Percentiles rank a stretch among this genome's conserved stretches.
Evolutionary conservation across 495 filamentous ascomycete genomes (phyloP).

Genomic region (Astrothelium subdiscretum): DNA sequence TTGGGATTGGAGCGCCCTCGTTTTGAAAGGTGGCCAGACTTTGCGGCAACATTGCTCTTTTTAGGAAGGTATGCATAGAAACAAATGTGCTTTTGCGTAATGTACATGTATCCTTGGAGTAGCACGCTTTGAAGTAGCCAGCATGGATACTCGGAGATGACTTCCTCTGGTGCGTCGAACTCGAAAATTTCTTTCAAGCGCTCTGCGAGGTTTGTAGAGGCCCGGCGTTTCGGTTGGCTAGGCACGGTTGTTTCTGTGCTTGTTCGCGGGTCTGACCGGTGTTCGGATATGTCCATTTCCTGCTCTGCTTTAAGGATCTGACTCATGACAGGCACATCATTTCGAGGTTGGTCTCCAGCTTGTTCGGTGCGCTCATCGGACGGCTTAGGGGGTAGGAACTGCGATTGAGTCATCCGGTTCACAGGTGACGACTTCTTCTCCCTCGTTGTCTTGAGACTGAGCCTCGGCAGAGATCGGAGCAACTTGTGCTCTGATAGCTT

Average conservation of each 20-base stretch:
- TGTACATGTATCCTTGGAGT: conserved; percentile 92
- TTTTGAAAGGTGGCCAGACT: conserved; percentile 83
- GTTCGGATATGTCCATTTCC: conserved; percentile 38
- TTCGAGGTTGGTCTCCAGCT: conserved; percentile 17
- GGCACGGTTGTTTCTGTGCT: conserved; percentile 26
- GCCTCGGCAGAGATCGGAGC: conserved; percentile 45
- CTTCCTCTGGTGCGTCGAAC: conserved; percentile 71
- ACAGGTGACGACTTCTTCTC: conserved; percentile 15
- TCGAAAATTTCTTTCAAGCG: conserved; percentile 81
- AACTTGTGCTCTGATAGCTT: conserved; percentile 51
- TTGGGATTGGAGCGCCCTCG: conserved; percentile 80
- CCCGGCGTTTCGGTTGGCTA: conserved; percentile 29
- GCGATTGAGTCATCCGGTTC: conserved; percentile 26
- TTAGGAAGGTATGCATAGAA: conserved; percentile 95
- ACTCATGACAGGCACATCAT: conserved; percentile 61
- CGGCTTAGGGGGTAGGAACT: conserved; percentile 25
- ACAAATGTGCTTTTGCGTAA: conserved; percentile 84
- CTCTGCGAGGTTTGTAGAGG: conserved; percentile 41
- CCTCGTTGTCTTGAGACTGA: conserved; percentile 32
- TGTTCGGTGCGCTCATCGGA: conserved; percentile 11
- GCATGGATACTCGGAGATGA: conserved; percentile 88
- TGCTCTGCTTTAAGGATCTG: conserved; percentile 74
- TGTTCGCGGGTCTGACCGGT: conserved; percentile 16
- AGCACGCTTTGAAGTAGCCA: conserved; percentile 88
- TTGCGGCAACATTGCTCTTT: conserved; percentile 61